Conservation (phyloP, 2,329 filamentous ascomycete genomes). For the Paracoccidioides lutzii region DNA sequence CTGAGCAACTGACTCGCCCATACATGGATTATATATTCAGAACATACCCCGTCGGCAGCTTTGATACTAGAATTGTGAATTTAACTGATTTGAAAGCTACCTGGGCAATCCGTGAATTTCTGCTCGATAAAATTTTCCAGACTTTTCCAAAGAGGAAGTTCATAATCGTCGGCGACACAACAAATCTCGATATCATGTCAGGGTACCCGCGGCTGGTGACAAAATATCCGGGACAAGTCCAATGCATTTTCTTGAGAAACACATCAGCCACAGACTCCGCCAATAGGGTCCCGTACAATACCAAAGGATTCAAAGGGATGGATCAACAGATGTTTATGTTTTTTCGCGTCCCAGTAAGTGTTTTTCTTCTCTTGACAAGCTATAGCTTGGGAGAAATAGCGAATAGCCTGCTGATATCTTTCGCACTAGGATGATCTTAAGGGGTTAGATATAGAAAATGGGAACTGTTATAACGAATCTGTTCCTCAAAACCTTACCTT, state of each 20-base stretch:
- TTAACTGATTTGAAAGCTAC: slow-evolving; percentile 65
- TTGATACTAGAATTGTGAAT: slow-evolving; percentile 66
- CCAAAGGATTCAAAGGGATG: slow-evolving; percentile 54
- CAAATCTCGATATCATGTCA: slow-evolving; percentile 64
- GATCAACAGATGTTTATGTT: slow-evolving; percentile 64
- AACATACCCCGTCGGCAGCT: slow-evolving; percentile 63
- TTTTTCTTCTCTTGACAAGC: no score
- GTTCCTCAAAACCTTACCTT: slow-evolving; percentile 62
- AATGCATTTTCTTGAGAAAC: slow-evolving; percentile 67
- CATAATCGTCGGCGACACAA: slow-evolving; percentile 62
- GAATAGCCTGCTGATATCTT: not conserved
- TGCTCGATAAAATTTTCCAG: slow-evolving; percentile 59
- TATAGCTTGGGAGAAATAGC: not conserved
- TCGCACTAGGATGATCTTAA: slow-evolving; percentile 45
- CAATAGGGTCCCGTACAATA: slow-evolving; percentile 64
- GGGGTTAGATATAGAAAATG: slow-evolving; percentile 52
- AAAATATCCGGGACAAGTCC: slow-evolving; percentile 57
- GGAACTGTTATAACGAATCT: slow-evolving; percentile 52
- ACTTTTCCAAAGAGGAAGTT: slow-evolving; percentile 66
- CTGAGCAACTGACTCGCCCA: slow-evolving; percentile 61
- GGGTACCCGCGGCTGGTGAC: slow-evolving; percentile 45
- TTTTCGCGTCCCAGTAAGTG: slow-evolving; percentile 47
- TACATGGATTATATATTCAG: slow-evolving; percentile 70
- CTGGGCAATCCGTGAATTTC: slow-evolving; percentile 54
- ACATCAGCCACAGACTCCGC: slow-evolving; percentile 54